Evolutionary conservation across 495 filamentous ascomycete species (phyloP).

Genomic region (Thozetella sp.): DNA sequence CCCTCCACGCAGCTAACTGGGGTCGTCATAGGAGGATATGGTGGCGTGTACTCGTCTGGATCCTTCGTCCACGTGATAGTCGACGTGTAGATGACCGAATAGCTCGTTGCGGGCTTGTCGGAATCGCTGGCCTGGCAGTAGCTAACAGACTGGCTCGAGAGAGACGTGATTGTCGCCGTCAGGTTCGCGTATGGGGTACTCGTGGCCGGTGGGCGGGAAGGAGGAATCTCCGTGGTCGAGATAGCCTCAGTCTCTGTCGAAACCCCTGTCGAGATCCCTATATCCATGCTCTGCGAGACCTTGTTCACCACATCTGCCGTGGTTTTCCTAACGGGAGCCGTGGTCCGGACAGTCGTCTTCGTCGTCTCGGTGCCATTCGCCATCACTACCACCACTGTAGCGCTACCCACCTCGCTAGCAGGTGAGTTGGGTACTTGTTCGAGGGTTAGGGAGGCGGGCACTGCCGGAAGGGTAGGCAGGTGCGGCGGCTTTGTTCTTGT

Average conservation of each 20-base stretch:
- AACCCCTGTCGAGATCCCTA: too few relatives aligned
- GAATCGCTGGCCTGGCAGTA: slow-evolving; percentile 2
- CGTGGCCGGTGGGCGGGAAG: too few relatives aligned
- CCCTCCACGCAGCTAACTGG: slow-evolving; percentile 31
- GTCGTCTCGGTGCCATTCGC: background rate
- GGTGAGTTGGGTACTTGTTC: too few relatives aligned
- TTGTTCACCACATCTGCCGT: background rate
- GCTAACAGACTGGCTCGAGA: background rate
- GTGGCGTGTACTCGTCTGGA: slow-evolving; percentile 40
- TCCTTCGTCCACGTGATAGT: slow-evolving; percentile 45
- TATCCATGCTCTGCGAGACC: background rate
- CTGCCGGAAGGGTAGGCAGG: slow-evolving; percentile 4
- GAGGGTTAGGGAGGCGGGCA: background rate
- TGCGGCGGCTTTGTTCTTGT: background rate
- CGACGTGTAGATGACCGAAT: slow-evolving; percentile 42
- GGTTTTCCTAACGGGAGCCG: slow-evolving; percentile 9
- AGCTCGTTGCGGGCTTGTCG: slow-evolving; percentile 14
- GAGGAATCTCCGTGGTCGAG: too few relatives aligned
- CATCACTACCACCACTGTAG: background rate
- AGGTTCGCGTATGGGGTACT: slow-evolving; percentile 5
- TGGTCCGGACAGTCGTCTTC: background rate
- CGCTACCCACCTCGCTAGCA: too few relatives aligned
- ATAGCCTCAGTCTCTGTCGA: too few relatives aligned
- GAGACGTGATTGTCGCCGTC: slow-evolving; percentile 6
- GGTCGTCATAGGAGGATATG: slow-evolving; percentile 35